phyloP scores from a whole-genome alignment of 306 rosid species.

The Vicia villosa region DNA sequence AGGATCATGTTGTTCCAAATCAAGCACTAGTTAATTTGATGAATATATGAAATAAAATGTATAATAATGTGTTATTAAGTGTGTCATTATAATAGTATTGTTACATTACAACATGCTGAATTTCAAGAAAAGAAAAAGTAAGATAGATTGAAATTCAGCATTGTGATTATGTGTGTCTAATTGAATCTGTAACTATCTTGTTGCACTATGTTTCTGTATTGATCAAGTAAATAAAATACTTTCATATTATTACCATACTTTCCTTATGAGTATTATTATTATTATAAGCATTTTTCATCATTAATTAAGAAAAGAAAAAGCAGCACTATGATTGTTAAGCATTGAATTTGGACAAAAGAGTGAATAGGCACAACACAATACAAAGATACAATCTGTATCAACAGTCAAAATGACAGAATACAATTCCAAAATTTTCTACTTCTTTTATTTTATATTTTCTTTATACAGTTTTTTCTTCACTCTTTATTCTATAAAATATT shows the following conservation, averaged over 20 bases:
- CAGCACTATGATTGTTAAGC: not conserved
- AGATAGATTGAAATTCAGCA: not conserved
- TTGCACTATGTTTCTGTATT: slow-evolving; percentile 1
- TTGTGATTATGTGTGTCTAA: not conserved
- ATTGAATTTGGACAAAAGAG: slow-evolving; percentile 7
- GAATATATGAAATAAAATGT: slow-evolving; percentile 21
- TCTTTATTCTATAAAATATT: not conserved
- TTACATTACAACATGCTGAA: slow-evolving; percentile 32
- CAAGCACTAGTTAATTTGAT: slow-evolving; percentile 44
- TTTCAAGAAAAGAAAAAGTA: not conserved
- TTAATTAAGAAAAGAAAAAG: not conserved
- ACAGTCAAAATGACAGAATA: not conserved
- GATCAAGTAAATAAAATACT: slow-evolving; percentile 14
- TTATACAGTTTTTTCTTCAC: not conserved
- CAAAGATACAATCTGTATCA: slow-evolving; percentile 33
- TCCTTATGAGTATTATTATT: not conserved
- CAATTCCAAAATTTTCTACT: not conserved
- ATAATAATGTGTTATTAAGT: not conserved
- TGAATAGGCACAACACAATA: not conserved
- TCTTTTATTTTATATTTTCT: not conserved
- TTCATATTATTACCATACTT: not conserved
- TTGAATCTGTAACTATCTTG: not conserved
- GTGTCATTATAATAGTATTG: slow-evolving; percentile 9
- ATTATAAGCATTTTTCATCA: not conserved
- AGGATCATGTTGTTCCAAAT: slow-evolving; percentile 83